Percentiles rank a stretch among this genome's conserved stretches.
Conservation (phyloP, 1,284 basidiomycete species). For the Mycena citricolor region DNA sequence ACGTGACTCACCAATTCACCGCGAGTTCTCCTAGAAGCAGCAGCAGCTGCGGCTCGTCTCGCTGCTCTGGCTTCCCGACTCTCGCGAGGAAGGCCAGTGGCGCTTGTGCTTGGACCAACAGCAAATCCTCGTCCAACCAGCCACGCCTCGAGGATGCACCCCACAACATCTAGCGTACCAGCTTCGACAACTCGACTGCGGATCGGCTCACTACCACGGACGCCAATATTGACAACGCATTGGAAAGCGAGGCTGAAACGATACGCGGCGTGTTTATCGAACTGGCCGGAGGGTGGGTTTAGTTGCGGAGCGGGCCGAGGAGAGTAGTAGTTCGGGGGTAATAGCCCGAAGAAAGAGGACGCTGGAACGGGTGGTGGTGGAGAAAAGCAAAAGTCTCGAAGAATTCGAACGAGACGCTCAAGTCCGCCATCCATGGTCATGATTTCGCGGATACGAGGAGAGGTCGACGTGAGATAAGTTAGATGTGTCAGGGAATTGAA, state of each 20-base stretch:
- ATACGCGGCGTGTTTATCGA: conserved; percentile 83
- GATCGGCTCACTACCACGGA: conserved; percentile 92
- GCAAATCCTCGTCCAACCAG: conserved; percentile 81
- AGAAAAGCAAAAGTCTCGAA: conserved; percentile 82
- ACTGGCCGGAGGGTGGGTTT: conserved; percentile 54
- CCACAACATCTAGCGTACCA: conserved; percentile 92
- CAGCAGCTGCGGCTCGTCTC: conserved; percentile 39
- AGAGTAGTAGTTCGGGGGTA: conserved; percentile 57
- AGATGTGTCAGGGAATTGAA: conserved; percentile 98
- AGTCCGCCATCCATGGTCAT: conserved; percentile 97
- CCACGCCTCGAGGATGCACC: conserved; percentile 94
- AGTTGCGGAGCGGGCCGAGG: conserved; percentile 46
- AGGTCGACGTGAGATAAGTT: conserved; percentile 95
- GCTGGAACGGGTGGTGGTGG: conserved; percentile 77
- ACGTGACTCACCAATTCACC: conserved; percentile 16
- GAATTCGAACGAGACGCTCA: conserved; percentile 90
- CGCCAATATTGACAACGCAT: conserved; percentile 97
- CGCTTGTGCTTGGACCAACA: conserved; percentile 65
- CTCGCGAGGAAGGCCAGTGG: conserved; percentile 64
- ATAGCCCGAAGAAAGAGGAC: conserved; percentile 64
- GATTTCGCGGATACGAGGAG: conserved; percentile 96
- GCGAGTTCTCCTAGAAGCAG: conserved; percentile 57
- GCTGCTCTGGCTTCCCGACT: conserved; percentile 62
- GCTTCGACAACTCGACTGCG: conserved; percentile 94
- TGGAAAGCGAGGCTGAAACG: conserved; percentile 93